phyloP scores from a whole-genome alignment of 2,329 filamentous ascomycete genomes.

The Hypoxylon sp. region DNA sequence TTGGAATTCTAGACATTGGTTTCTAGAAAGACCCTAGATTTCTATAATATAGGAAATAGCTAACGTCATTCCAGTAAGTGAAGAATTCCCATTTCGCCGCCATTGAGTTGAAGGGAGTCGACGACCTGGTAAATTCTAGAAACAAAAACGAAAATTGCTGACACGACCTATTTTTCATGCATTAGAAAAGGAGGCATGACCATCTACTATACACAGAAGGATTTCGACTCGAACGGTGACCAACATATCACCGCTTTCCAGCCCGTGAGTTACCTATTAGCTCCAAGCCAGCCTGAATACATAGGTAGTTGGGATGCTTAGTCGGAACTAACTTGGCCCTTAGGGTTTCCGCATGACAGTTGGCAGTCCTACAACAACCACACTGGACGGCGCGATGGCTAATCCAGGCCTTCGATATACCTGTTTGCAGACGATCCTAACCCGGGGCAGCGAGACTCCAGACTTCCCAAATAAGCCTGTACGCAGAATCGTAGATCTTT shows the following conservation, averaged over 20 bases:
- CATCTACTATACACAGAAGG: slow-evolving; percentile 53
- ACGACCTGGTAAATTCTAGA: too few relatives aligned
- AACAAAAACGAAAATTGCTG: slow-evolving; percentile 1
- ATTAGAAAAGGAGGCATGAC: slow-evolving; percentile 53
- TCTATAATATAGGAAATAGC: too few relatives aligned
- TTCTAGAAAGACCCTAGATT: too few relatives aligned
- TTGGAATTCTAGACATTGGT: too few relatives aligned
- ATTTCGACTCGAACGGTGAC: slow-evolving; percentile 48
- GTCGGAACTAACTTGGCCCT: background rate
- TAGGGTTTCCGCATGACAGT: slow-evolving; percentile 61
- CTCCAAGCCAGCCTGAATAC: slow-evolving; percentile 4
- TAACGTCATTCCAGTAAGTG: too few relatives aligned
- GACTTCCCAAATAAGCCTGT: slow-evolving; percentile 55
- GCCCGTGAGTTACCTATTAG: slow-evolving; percentile 50
- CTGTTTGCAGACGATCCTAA: slow-evolving; percentile 56
- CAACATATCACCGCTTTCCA: slow-evolving; percentile 62
- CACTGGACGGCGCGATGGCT: slow-evolving; percentile 43
- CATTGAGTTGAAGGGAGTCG: too few relatives aligned
- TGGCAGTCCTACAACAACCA: slow-evolving; percentile 48
- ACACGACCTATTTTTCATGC: slow-evolving; percentile 51
- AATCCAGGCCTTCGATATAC: slow-evolving; percentile 56
- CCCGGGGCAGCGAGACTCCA: slow-evolving; percentile 55
- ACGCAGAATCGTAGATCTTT: background rate
- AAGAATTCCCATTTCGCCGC: too few relatives aligned
- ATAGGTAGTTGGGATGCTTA: too few relatives aligned